Base-by-base conservation (phyloP, 345 rosid genomes). In the Eucalyptus urophylla region DNA sequence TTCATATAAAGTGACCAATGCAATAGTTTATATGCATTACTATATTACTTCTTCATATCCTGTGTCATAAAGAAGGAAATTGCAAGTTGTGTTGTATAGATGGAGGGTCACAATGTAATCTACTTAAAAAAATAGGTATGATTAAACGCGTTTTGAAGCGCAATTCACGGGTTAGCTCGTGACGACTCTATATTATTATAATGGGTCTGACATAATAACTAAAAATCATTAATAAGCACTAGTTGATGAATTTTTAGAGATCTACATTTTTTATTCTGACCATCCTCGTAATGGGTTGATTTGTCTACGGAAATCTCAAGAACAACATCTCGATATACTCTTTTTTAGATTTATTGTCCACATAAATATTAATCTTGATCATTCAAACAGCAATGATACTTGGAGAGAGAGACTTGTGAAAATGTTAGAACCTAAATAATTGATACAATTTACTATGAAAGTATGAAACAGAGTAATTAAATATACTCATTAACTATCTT, bases 331-430 rank as follows among this genome's bases (percentile, higher is more conserved):
- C 0, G 1, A 11, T 12, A 10, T 25, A 40, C 5, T 62, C 58
- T 40, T 76, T 69, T 40, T 76, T 12, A 11, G 85, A 76, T 44
- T 40, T 1, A 12, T 27, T 62, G 69, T 2, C 69, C 17, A 27
- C 4, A 1, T 6, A 62, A 62, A 27, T 27, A 60, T 60, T 60
- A 6, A 60, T 60, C 31, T 60, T 1, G 67, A 25, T 60, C 16
- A 6, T 27, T 27, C 29, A 12, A 27, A 60, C 67, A 25, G 0
- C 0, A 44, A 37, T 1, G 2, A 21, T 37, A 21, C 5, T 21
- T 9, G 1, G 14, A 33, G 24, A 67, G 76, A 72, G 81, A 72
- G 22, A 22, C 45, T 19, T 33, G 25, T 3, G 45, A 72, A 17
- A 69, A 33, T 17, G 13, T 33, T 17, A 10, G 13, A 37, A 33